phyloP scores from a whole-genome alignment of 1,139 yeast species.

The Magnusiomyces paraingens region DNA sequence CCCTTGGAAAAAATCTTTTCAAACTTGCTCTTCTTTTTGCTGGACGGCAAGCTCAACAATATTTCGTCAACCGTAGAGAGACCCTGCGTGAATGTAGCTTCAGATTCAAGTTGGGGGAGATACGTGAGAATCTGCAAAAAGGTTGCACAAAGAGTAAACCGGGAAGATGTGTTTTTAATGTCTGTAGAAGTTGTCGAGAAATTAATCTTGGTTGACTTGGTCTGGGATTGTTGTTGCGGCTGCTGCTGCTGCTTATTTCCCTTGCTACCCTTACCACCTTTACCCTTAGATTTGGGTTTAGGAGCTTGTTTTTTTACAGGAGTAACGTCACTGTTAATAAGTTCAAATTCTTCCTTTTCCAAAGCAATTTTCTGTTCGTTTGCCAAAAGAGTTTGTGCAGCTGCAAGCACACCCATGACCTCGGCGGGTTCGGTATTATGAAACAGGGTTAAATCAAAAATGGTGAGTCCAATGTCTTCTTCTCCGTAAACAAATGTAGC shows the following conservation, averaged over 20 bases:
- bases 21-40: neutral
- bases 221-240: neutral
- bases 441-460: neutral
- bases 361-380: neutral
- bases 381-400: neutral
- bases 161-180: neutral
- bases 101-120: neutral
- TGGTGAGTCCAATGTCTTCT: constrained; percentile 2
- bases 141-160: neutral
- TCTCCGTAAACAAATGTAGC: neutral
- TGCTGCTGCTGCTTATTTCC: neutral
- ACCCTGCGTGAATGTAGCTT: neutral
- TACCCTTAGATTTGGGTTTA: neutral
- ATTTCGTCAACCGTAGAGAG: neutral
- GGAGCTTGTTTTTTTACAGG: neutral
- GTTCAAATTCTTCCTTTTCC: neutral
- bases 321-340: neutral
- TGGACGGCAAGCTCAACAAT: neutral
- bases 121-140: neutral
- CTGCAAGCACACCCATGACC: neutral
- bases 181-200: neutral
- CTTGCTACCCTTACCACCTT: neutral
- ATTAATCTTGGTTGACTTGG: neutral
- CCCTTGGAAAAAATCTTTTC: constrained; percentile 2
- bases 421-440: neutral